phyloP scores from a whole-genome alignment of 768 basidiomycete genomes.

The Candolleomyces eurysporus region DNA sequence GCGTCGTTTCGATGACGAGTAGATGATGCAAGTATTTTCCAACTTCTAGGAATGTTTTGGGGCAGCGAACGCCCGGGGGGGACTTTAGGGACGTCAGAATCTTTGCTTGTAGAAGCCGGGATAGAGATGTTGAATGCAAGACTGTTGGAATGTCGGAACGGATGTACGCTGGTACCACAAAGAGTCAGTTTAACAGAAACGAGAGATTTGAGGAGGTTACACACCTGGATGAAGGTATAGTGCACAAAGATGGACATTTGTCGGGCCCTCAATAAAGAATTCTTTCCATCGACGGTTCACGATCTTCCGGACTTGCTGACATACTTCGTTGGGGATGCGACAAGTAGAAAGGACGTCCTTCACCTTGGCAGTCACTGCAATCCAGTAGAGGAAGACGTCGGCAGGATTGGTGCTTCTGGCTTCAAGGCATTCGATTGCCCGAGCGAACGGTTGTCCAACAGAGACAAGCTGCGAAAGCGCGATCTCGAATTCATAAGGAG shows the following conservation, averaged over 20 bases:
- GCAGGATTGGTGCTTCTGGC: conserved; percentile 22
- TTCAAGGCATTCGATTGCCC: conserved; percentile 30
- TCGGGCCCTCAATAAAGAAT: conserved; percentile 26
- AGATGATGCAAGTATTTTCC: conserved; percentile 17
- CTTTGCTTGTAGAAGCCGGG: conserved; percentile 16
- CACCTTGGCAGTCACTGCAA: conserved; percentile 25
- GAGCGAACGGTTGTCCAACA: conserved; percentile 23
- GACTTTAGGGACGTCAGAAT: conserved; percentile 9
- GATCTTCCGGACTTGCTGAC: conserved; percentile 24
- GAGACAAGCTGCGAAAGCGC: conserved; percentile 21
- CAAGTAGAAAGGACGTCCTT: conserved; percentile 14
- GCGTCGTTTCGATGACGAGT: conserved; percentile 16
- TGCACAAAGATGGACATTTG: conserved; percentile 26
- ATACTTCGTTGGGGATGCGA: conserved; percentile 16
- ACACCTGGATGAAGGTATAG: conserved; percentile 33
- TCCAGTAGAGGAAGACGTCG: conserved; percentile 35
- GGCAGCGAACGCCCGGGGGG: conserved; percentile 19
- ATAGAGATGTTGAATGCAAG: conserved; percentile 22
- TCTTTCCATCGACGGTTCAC: conserved; percentile 24
- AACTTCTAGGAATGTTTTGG: conserved; percentile 24
- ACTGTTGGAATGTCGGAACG: conserved; percentile 24
- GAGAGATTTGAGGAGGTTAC: neutral
- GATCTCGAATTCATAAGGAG: conserved; percentile 23
- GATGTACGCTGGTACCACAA: conserved; percentile 15
- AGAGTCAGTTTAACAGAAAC: neutral